A percentile compares a stretch with the other conserved stretches of the same genome.
These are phyloP conservation scores for Lotmaria passim DNA, from an alignment of 208 protist species.

Conservation along the genomic window DNA sequence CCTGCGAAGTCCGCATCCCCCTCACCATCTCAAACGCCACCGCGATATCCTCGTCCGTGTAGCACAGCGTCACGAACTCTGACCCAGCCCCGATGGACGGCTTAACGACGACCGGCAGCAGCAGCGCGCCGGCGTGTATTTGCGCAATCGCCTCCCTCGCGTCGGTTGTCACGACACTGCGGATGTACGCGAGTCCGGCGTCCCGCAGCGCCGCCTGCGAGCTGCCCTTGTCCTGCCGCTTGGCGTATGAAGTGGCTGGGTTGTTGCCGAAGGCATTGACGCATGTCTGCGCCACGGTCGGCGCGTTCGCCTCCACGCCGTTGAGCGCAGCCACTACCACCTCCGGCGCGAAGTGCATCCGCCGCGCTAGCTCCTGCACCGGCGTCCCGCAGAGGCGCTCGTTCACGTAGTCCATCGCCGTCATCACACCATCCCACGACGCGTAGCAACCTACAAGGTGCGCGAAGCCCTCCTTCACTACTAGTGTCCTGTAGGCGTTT, in stretches of 20 bases:
- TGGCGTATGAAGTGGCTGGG: conserved; percentile 51
- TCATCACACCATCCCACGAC: conserved; percentile 56
- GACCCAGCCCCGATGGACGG: conserved; percentile 80
- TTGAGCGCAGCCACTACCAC: conserved; percentile 11
- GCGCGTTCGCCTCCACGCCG: conserved; percentile 5
- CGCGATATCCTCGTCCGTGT: conserved; percentile 49
- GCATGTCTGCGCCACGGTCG: conserved; percentile 8
- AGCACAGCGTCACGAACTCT: conserved; percentile 85
- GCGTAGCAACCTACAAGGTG: conserved; percentile 72
- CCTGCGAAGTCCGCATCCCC: conserved; percentile 49
- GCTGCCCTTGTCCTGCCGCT: conserved; percentile 70
- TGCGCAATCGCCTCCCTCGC: conserved; percentile 35
- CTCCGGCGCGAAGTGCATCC: conserved; percentile 15
- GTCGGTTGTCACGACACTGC: conserved; percentile 42
- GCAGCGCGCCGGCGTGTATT: conserved; percentile 35
- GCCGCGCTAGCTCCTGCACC: conserved; percentile 30
- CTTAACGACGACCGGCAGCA: conserved; percentile 85
- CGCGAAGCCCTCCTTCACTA: conserved; percentile 53
- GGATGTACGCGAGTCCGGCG: conserved; percentile 70
- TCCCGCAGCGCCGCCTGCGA: conserved; percentile 60
- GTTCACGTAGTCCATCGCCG: conserved; percentile 73
- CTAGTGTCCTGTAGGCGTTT: conserved; percentile 51
- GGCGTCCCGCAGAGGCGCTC: conserved; percentile 39
- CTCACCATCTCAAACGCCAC: conserved; percentile 55
- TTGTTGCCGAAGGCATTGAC: conserved; percentile 67